These are phyloP conservation scores for Pulveroboletus sp. DNA, from an alignment of 768 basidiomycete species.

Conservation along the genomic window DNA sequence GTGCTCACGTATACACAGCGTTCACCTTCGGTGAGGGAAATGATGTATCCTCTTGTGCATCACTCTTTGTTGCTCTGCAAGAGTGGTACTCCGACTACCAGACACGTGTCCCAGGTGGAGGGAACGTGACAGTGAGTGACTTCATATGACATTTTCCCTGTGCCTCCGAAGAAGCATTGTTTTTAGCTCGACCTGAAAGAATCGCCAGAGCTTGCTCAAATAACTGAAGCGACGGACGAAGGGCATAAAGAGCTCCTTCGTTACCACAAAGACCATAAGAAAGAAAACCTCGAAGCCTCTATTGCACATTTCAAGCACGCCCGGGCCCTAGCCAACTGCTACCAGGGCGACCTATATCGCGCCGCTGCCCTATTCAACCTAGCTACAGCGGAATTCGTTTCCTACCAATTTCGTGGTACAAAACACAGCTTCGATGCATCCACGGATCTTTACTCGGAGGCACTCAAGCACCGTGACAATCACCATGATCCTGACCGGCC, in stretches of 20 bases:
- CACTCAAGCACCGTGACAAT: conserved; percentile 1
- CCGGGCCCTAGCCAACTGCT: not conserved
- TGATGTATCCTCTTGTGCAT: not conserved
- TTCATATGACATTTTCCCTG: not conserved
- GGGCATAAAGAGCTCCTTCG: conserved; percentile 1
- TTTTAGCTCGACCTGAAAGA: not conserved
- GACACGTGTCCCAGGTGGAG: not conserved
- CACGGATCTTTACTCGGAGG: not conserved
- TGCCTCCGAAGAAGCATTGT: not conserved
- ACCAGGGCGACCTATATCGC: not conserved
- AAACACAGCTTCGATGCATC: not conserved
- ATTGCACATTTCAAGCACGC: conserved; percentile 5
- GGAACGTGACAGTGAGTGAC: not conserved
- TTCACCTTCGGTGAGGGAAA: not conserved
- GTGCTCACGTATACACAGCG: not conserved
- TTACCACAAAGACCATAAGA: not conserved
- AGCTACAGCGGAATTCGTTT: conserved; percentile 6
- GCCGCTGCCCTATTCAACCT: conserved; percentile 13
- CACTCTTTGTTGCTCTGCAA: conserved; percentile 1
- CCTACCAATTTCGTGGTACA: not conserved
- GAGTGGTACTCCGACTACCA: not conserved
- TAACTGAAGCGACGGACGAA: not conserved
- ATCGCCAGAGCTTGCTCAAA: not conserved
- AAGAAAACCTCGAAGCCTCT: not conserved
- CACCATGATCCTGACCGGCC: conserved; percentile 8